Percentiles rank a stretch among this genome's conserved stretches.
Conservation (phyloP, 176 grass and related monocot genomes). For the Aegilops speltoides region DNA sequence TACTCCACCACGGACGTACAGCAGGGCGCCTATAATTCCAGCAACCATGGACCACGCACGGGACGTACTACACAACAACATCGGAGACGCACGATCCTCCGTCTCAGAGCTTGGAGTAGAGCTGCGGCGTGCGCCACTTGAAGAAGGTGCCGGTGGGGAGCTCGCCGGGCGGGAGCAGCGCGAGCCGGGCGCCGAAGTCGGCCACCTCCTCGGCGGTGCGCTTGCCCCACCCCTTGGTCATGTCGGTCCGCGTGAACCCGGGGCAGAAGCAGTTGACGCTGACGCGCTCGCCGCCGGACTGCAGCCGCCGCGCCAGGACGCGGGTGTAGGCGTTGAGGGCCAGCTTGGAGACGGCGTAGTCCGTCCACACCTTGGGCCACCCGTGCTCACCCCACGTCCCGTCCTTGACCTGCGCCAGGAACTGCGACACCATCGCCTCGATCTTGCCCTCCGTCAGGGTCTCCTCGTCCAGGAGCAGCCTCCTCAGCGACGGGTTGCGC, state of each 20-base stretch:
- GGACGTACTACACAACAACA: neutral
- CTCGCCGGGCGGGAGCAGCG: conserved; percentile 49
- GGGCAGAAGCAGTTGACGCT: conserved; percentile 98
- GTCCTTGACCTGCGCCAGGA: conserved; percentile 71
- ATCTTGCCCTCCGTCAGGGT: conserved; percentile 50
- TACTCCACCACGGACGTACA: neutral
- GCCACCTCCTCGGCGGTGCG: conserved; percentile 68
- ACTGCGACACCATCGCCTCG: conserved; percentile 61
- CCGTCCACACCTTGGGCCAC: conserved; percentile 94
- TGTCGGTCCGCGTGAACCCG: conserved; percentile 86
- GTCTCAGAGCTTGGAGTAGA: conserved; percentile 71
- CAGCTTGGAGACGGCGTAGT: conserved; percentile 94
- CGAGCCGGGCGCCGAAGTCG: conserved; percentile 42
- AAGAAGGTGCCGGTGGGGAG: conserved; percentile 79
- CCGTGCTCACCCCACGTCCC: conserved; percentile 65
- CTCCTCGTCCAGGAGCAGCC: conserved; percentile 65
- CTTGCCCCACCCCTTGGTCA: conserved; percentile 70
- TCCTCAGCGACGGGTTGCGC: conserved; percentile 35
- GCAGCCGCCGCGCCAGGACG: conserved; percentile 60
- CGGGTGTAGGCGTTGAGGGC: conserved; percentile 86
- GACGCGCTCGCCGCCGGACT: conserved; percentile 49
- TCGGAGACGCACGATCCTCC: neutral
- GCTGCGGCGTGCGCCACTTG: conserved; percentile 60
- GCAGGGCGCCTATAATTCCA: neutral
- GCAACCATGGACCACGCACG: neutral